These are phyloP conservation scores for Ogataea pilisensis DNA, from an alignment of 805 yeast species.

Conservation along the genomic window DNA sequence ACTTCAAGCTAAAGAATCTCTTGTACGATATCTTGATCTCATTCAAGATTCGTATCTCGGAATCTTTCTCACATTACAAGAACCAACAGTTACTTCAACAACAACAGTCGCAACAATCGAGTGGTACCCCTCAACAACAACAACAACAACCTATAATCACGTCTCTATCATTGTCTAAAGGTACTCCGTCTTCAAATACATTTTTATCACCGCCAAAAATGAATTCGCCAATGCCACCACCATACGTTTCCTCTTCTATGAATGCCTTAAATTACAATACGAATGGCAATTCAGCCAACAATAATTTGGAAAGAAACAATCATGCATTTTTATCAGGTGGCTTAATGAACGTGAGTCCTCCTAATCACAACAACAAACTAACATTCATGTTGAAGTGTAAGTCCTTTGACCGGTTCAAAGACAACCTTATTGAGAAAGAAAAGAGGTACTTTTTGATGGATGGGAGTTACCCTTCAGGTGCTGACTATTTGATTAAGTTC, in stretches of 20 bases:
- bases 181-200: slow-evolving; percentile 18
- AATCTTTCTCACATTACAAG: slow-evolving; percentile 16
- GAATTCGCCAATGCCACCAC: slow-evolving; percentile 24
- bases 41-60: slow-evolving; percentile 38
- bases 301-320: slow-evolving; percentile 2
- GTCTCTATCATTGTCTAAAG: slow-evolving; percentile 18
- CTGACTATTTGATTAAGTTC: slow-evolving; percentile 31
- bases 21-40: slow-evolving; percentile 57
- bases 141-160: slow-evolving; percentile 7
- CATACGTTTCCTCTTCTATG: slow-evolving; percentile 15
- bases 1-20: slow-evolving; percentile 50
- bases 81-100: slow-evolving; percentile 10
- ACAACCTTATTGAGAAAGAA: slow-evolving; percentile 22
- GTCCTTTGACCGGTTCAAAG: slow-evolving; percentile 22
- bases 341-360: slow-evolving; percentile 30
- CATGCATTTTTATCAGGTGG: slow-evolving; percentile 4
- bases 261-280: slow-evolving; percentile 11
- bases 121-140: no score
- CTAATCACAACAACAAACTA: slow-evolving; percentile 30
- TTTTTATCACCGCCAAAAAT: slow-evolving; percentile 21
- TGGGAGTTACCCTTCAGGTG: slow-evolving; percentile 10
- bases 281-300: slow-evolving; percentile 2
- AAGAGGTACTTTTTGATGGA: slow-evolving; percentile 17
- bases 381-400: slow-evolving; percentile 18
- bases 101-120: slow-evolving; percentile 8